These are phyloP conservation scores for Saraca asoca DNA, from an alignment of 331 rosid species.

Conservation along the genomic window DNA sequence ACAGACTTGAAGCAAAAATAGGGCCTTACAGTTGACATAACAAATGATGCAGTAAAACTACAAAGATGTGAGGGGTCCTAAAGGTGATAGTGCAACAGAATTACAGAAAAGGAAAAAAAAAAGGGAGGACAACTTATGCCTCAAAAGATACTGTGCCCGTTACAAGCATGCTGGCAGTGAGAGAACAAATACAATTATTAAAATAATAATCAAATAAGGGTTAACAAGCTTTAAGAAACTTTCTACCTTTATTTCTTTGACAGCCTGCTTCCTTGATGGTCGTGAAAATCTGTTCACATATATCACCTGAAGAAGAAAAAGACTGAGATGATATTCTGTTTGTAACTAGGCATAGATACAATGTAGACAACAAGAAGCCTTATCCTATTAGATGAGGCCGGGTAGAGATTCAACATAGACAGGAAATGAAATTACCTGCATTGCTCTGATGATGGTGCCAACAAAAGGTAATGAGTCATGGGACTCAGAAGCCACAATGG, in stretches of 20 bases:
- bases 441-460: slow-evolving; percentile 96
- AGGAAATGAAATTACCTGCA: slow-evolving; percentile 72
- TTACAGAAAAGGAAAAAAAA: background rate
- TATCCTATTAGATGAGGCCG: slow-evolving; percentile 3
- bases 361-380: no score
- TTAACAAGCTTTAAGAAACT: slow-evolving; percentile 51
- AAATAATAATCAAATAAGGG: slow-evolving; percentile 30
- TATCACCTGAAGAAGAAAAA: slow-evolving; percentile 66
- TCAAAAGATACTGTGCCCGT: background rate
- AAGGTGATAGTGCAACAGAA: no score
- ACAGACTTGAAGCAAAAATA: slow-evolving; percentile 5
- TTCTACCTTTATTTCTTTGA: slow-evolving; percentile 91
- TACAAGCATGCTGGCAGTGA: slow-evolving; percentile 22
- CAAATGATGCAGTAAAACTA: no score
- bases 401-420: slow-evolving; percentile 21
- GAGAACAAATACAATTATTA: slow-evolving; percentile 16
- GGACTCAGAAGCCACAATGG: slow-evolving; percentile 94
- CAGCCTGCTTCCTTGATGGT: slow-evolving; percentile 77
- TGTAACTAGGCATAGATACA: no score
- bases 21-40: background rate
- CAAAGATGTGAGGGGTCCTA: no score
- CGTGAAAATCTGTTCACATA: slow-evolving; percentile 80
- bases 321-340: slow-evolving; percentile 1
- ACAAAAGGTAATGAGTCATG: slow-evolving; percentile 91
- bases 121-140: slow-evolving; percentile 9